A percentile compares a stretch with the other conserved stretches of the same genome.
phyloP scores from a whole-genome alignment of 2,329 filamentous ascomycete genomes.

The Alternaria panax region DNA sequence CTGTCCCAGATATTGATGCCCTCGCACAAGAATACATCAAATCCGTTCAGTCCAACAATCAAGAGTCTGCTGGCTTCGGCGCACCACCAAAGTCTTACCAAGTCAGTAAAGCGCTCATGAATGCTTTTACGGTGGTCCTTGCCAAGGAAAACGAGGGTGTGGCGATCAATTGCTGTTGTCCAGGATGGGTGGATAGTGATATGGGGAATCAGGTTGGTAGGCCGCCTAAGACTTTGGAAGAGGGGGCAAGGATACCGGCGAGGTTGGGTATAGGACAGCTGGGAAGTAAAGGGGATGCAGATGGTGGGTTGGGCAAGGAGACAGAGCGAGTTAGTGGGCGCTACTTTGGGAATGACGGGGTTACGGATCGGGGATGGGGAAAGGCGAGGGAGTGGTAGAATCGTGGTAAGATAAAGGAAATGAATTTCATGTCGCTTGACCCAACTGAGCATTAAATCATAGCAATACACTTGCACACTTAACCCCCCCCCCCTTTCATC shows the following conservation, averaged over 20 bases:
- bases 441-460: neutral
- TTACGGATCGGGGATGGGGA: conserved; percentile 20
- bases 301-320: conserved; percentile 9
- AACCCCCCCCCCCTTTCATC: neutral
- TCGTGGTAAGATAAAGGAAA: neutral
- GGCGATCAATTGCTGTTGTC: conserved; percentile 28
- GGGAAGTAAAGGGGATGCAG: conserved; percentile 11
- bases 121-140: conserved; percentile 24
- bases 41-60: neutral
- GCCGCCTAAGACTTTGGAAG: conserved; percentile 27
- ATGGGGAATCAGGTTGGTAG: conserved; percentile 31
- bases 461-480: neutral
- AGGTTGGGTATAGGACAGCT: conserved; percentile 26
- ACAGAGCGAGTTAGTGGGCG: conserved; percentile 17
- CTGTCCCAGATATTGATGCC: conserved; percentile 11
- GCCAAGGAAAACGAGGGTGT: conserved; percentile 15
- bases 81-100: conserved; percentile 26
- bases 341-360: conserved; percentile 25
- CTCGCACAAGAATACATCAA: conserved; percentile 9
- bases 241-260: conserved; percentile 22
- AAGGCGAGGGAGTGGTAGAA: conserved; percentile 19
- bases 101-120: conserved; percentile 34
- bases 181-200: conserved; percentile 32
- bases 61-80: conserved; percentile 16
- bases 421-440: neutral